Evolutionary conservation across 768 basidiomycete genomes (phyloP), one percentile per base, ranked within the genome.

Genomic region (Lenzites betulinus): DNA sequence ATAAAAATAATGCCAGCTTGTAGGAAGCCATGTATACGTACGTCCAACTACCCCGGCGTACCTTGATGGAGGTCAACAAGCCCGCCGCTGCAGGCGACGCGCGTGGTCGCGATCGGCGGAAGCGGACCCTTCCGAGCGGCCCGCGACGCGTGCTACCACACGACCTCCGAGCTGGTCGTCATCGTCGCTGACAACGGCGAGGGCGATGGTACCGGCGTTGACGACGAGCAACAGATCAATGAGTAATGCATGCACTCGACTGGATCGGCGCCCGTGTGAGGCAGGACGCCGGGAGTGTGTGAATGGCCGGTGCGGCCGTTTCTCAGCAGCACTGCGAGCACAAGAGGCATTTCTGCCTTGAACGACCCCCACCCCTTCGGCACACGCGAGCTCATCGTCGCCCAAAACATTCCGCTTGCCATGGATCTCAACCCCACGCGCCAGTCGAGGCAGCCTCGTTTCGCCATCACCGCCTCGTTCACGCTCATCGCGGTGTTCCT

Each of bases 401-500:
- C 28, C 7, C 16, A 26, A 30, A 28, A 30, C 1, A 26, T 49
- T 7, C 47, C 28, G 47, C 51, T 12, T 41, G 30, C 23, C 47
- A 63, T 63, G 62, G 62, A 63, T 22, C 58, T 49, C 30, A 25
- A 46, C 2, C 25, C 46, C 3, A 11, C 57, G 28, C 66, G 66
- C 41, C 58, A 59, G 59, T 52, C 61, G 28, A 58, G 56, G 54
- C 64, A 57, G 51, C 66, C 66, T 26, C 62, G 62, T 36, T 52
- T 67, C 46, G 64, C 64, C 4, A 54, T 65, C 47, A 63, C 59
- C 36, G 66, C 66, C 12, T 60, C 64, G 25, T 62, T 60, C 56
- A 58, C 62, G 15, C 64, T 67, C 56, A 60, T 64, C 36, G 62
- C 44, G 30, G 66, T 64, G 8, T 63, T 65, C 53, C 44, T 67